phyloP scores from a whole-genome alignment of 352 stramenopile genomes.

The Elongisporangium prolatum region DNA sequence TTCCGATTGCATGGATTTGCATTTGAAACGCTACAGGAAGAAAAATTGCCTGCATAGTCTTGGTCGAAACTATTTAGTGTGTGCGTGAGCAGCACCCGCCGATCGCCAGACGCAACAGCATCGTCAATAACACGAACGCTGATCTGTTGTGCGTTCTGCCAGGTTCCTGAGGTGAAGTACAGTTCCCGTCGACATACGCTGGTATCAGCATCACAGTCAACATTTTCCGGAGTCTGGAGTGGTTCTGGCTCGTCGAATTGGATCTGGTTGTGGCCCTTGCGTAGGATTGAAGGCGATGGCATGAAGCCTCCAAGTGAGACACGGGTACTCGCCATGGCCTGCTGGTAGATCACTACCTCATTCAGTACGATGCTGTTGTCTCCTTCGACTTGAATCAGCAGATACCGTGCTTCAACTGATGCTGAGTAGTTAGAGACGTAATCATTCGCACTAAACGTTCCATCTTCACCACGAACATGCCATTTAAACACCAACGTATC shows the following conservation, averaged over 20 bases:
- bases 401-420: slow-evolving; percentile 33
- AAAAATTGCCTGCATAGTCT: slow-evolving; percentile 30
- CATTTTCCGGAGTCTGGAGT: slow-evolving; percentile 11
- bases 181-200: slow-evolving; percentile 51
- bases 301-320: slow-evolving; percentile 53
- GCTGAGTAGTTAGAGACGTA: slow-evolving; percentile 30
- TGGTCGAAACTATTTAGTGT: slow-evolving; percentile 33
- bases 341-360: slow-evolving; percentile 64
- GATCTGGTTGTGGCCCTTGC: slow-evolving; percentile 41
- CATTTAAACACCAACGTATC: slow-evolving; percentile 48
- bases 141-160: slow-evolving; percentile 30
- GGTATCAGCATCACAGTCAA: slow-evolving; percentile 27
- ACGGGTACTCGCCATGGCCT: slow-evolving; percentile 41
- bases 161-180: slow-evolving; percentile 54
- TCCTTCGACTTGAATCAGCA: slow-evolving; percentile 49
- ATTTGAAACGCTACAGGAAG: slow-evolving; percentile 13
- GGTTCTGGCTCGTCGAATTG: slow-evolving; percentile 15
- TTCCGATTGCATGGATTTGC: slow-evolving; percentile 16
- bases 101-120: slow-evolving; percentile 45
- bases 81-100: slow-evolving; percentile 43
- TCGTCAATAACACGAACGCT: slow-evolving; percentile 41
- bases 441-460: slow-evolving; percentile 26
- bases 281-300: slow-evolving; percentile 29
- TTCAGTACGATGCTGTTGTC: slow-evolving; percentile 56
- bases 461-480: slow-evolving; percentile 46